Evolutionary conservation across 1,284 basidiomycete species (phyloP).

Genomic region (Melampsora occidentalis): DNA sequence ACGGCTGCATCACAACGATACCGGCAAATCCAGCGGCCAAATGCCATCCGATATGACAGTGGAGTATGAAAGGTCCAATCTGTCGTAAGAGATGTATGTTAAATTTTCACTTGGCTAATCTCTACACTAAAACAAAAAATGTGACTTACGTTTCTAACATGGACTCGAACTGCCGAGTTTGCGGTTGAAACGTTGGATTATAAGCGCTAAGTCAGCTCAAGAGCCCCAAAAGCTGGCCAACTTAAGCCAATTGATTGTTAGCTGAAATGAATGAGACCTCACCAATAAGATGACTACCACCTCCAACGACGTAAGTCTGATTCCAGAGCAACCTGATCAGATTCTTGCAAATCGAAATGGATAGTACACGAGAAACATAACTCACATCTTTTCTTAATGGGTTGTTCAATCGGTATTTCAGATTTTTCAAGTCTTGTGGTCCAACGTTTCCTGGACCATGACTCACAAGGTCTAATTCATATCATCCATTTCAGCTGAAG

Average conservation of each 20-base stretch:
- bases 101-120: no score
- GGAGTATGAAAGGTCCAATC: conserved; percentile 44
- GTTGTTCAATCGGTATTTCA: conserved; percentile 21
- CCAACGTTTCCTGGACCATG: conserved; percentile 38
- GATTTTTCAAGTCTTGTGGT: conserved; percentile 15
- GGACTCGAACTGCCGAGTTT: conserved; percentile 22
- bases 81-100: background rate
- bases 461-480: conserved; percentile 27
- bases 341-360: background rate
- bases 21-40: conserved; percentile 49
- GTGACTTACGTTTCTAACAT: conserved; percentile 16
- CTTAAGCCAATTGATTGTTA: no score
- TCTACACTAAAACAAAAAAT: no score
- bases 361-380: background rate
- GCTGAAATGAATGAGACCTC: background rate
- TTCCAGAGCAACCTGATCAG: background rate
- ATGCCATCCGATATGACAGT: conserved; percentile 50
- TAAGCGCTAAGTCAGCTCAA: background rate
- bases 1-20: conserved; percentile 49
- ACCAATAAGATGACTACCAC: conserved; percentile 38
- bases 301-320: conserved; percentile 38
- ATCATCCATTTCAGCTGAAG: background rate
- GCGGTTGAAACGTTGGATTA: no score
- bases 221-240: background rate
- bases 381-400: conserved; percentile 37